Evolutionary conservation across 768 basidiomycete genomes (phyloP).

Genomic region (Russula olivacea): DNA sequence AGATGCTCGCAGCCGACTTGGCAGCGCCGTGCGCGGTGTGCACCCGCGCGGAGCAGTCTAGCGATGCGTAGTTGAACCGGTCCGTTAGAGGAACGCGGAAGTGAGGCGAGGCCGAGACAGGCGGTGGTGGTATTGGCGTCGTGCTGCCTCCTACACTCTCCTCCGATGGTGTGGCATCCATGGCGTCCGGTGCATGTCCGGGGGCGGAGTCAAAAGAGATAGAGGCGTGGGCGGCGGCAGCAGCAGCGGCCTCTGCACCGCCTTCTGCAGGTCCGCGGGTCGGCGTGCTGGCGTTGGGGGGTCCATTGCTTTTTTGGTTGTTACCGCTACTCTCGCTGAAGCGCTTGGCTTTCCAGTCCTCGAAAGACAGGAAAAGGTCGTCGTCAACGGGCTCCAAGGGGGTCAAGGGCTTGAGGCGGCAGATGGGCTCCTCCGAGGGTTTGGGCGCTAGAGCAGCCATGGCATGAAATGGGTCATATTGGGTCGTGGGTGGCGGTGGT

Average conservation of each 20-base stretch:
- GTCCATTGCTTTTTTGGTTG: conserved; percentile 26
- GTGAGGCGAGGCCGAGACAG: conserved; percentile 40
- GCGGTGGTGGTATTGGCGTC: not conserved
- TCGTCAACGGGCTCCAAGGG: conserved; percentile 44
- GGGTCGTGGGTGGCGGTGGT: conserved; percentile 32
- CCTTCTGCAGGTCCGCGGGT: conserved; percentile 2
- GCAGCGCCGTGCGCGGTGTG: conserved; percentile 77
- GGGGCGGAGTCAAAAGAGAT: not conserved
- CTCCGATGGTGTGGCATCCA: not conserved
- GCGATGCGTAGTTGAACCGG: conserved; percentile 90
- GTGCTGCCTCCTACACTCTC: not conserved
- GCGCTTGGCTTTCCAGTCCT: conserved; percentile 82
- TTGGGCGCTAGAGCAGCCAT: conserved; percentile 46
- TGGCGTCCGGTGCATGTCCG: not conserved
- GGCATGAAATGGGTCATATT: conserved; percentile 57
- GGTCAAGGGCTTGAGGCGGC: conserved; percentile 56
- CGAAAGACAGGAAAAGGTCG: conserved; percentile 70
- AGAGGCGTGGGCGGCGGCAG: not conserved
- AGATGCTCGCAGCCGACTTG: conserved; percentile 76
- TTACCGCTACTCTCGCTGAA: conserved; percentile 36
- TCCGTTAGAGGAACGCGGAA: conserved; percentile 73
- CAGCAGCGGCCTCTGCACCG: not conserved
- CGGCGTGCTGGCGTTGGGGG: conserved; percentile 6
- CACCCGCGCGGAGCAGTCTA: conserved; percentile 91
- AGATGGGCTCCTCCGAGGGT: conserved; percentile 53